phyloP scores from a whole-genome alignment of 1,284 basidiomycete genomes.

The Ceratobasidium sp. region DNA sequence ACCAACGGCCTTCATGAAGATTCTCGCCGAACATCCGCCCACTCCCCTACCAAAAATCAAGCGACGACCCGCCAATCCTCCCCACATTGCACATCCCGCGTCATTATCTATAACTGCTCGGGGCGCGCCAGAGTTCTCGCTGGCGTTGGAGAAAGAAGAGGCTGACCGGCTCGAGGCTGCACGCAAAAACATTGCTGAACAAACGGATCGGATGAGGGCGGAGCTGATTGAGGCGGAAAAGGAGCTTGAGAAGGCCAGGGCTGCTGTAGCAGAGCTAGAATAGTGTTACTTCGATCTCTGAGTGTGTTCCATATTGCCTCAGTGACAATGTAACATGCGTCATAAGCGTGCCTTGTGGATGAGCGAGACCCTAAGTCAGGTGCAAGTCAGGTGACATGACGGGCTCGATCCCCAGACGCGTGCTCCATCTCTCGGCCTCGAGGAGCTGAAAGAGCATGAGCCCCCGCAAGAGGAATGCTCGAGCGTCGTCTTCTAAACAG shows the following conservation, averaged over 20 bases:
- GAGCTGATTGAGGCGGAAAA: slow-evolving; percentile 75
- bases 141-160: slow-evolving; percentile 86
- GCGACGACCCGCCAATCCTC: slow-evolving; percentile 63
- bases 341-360: too few relatives aligned
- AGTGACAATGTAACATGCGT: too few relatives aligned
- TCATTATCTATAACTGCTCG: slow-evolving; percentile 64
- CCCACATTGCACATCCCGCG: slow-evolving; percentile 67
- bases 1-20: slow-evolving; percentile 84
- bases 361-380: slow-evolving; percentile 6
- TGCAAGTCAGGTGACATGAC: not conserved
- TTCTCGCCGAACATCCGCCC: slow-evolving; percentile 82
- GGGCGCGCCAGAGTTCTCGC: slow-evolving; percentile 79
- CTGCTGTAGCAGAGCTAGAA: slow-evolving; percentile 52
- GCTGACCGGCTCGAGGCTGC: slow-evolving; percentile 80
- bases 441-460: not conserved
- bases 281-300: too few relatives aligned
- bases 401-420: slow-evolving; percentile 2
- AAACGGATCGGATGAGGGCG: slow-evolving; percentile 65
- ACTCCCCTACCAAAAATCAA: slow-evolving; percentile 76
- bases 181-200: slow-evolving; percentile 67
- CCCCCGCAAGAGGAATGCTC: slow-evolving; percentile 17
- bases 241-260: slow-evolving; percentile 68
- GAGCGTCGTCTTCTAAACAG: not conserved
- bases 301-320: too few relatives aligned
- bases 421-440: not conserved